Percentiles rank a stretch among this genome's conserved stretches.
Conservation (phyloP, 164 flowering plant species). For the Berberis thunbergii region DNA sequence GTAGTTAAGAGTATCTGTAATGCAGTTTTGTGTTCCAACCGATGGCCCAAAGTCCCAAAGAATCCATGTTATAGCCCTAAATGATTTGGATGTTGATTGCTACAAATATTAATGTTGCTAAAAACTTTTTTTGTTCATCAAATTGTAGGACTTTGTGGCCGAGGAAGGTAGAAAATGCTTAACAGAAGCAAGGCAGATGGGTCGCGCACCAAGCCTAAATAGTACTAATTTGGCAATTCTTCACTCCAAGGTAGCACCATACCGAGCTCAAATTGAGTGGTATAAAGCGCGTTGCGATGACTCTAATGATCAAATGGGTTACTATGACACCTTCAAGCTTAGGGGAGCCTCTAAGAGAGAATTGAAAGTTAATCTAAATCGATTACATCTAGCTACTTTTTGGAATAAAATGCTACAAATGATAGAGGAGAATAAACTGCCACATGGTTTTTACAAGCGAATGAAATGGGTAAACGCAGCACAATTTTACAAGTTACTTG, state of each 20-base stretch:
- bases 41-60: too few relatives aligned
- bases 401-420: slow-evolving; percentile 49
- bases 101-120: background rate
- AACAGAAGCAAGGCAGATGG: slow-evolving; percentile 35
- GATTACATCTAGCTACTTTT: slow-evolving; percentile 47
- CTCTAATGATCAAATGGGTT: slow-evolving; percentile 49
- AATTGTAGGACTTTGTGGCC: slow-evolving; percentile 23
- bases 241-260: slow-evolving; percentile 38
- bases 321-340: slow-evolving; percentile 66
- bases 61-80: too few relatives aligned
- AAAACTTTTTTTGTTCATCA: background rate
- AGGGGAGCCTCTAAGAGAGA: slow-evolving; percentile 35
- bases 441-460: slow-evolving; percentile 50
- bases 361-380: slow-evolving; percentile 38
- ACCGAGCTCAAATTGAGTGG: slow-evolving; percentile 74
- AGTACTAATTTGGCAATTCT: slow-evolving; percentile 40
- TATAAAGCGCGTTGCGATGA: slow-evolving; percentile 56
- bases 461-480: slow-evolving; percentile 64
- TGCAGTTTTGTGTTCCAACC: too few relatives aligned
- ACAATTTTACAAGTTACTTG: slow-evolving; percentile 57
- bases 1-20: too few relatives aligned
- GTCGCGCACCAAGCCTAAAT: slow-evolving; percentile 41
- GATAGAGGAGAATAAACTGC: slow-evolving; percentile 54
- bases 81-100: background rate
- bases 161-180: slow-evolving; percentile 34